These are phyloP conservation scores for Heteromeles arbutifolia DNA, from an alignment of 306 rosid species.

Conservation along the genomic window DNA sequence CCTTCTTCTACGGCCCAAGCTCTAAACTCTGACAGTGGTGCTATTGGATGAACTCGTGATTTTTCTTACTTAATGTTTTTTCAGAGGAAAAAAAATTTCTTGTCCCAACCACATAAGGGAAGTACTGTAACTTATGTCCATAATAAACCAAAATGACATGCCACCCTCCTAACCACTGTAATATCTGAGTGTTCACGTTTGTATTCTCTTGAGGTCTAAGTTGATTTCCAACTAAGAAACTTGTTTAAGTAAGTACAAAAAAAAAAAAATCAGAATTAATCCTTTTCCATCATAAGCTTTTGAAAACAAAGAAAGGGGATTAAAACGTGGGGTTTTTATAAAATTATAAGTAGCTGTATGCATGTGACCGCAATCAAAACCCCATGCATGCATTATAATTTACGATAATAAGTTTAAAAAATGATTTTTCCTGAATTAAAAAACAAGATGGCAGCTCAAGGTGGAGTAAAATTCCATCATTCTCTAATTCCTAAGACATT, in stretches of 20 bases:
- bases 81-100: no score
- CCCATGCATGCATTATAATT: neutral
- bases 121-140: neutral
- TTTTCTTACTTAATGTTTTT: no score
- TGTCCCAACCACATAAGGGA: neutral
- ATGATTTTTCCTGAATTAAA: neutral
- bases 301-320: neutral
- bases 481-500: slow-evolving; percentile 22
- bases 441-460: slow-evolving; percentile 23
- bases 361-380: neutral
- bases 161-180: slow-evolving; percentile 30
- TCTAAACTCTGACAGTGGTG: no score
- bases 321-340: neutral
- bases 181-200: slow-evolving; percentile 40
- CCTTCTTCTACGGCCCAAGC: no score
- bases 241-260: neutral
- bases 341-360: neutral
- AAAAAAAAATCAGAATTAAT: neutral
- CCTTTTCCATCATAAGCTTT: neutral
- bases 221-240: slow-evolving; percentile 21
- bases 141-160: slow-evolving; percentile 11
- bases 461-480: slow-evolving; percentile 42
- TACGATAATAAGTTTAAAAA: neutral
- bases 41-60: no score
- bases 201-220: slow-evolving; percentile 11